Percentiles rank a stretch among this genome's conserved stretches.
Conservation (phyloP, 2,329 filamentous ascomycete genomes). For the Fusarium nygamai region DNA sequence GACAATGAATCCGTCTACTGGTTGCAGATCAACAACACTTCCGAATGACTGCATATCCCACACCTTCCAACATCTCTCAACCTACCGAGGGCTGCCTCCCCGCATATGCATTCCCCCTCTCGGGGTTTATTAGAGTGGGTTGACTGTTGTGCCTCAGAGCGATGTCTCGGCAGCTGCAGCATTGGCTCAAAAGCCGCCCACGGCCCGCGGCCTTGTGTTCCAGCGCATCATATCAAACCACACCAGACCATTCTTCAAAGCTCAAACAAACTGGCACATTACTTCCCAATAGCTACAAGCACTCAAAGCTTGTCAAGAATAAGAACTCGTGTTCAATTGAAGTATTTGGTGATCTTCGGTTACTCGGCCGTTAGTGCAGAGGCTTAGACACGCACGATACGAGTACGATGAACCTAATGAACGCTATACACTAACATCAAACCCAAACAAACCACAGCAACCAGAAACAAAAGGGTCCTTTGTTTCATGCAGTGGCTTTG, state of each 20-base stretch:
- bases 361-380: neutral
- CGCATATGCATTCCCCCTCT: neutral
- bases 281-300: fast-evolving
- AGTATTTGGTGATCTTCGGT: neutral
- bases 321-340: neutral
- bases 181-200: neutral
- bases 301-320: neutral
- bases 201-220: neutral
- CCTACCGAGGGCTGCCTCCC: neutral
- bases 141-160: neutral
- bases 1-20: too few species aligned
- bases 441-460: neutral
- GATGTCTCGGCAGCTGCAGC: neutral
- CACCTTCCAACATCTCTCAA: neutral
- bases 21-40: neutral
- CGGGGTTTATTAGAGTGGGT: too few species aligned
- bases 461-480: neutral
- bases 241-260: neutral
- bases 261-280: neutral
- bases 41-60: neutral
- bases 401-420: neutral
- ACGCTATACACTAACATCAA: too few species aligned
- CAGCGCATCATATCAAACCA: neutral
- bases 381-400: neutral
- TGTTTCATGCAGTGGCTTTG: neutral